Base-by-base conservation (phyloP, 129 eudicot species). In the Erigeron canadensis region DNA sequence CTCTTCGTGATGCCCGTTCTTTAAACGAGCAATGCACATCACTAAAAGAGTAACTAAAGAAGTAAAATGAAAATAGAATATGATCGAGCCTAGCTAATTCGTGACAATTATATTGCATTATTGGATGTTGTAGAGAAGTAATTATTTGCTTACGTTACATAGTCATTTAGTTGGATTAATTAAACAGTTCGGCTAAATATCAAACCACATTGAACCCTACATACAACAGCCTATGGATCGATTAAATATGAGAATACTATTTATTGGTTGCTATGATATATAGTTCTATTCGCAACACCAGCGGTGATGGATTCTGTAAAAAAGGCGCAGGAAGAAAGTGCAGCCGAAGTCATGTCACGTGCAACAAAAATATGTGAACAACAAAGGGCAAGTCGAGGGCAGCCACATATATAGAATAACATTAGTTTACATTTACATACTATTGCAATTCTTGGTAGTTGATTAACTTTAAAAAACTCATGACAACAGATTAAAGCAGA, bases 251-350 rank as follows among this genome's bases (percentile, higher is more conserved):
- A 28, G 1, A 28, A 28, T 28, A 28, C 34, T 28, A 28, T 28
- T 28, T 28, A 28, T 28, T 28, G 34, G 2, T 9, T 1, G 18
- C 10, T 65, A 10, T 17, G 69, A 63, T 19, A n/a, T n/a, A n/a
- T n/a, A 81, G 89, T 80, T 44, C 67, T 82, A 61, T 80, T 77
- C 28, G 79, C 89, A 34, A 82, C 89, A 21, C 85, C 85, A 0
- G 51, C 67, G 7, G 86, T 82, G 71, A 67, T 83, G 56, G 90
- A 88, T 11, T 67, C 81, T 0, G 77, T 82, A 44, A 82, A 71
- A 59, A 83, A 88, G 53, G 90, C 84, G 15, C 90, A 82, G 57
- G 82, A 75, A 18, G 22, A 80, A 42, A 77, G 61, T 42, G 78
- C 88, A 45, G 59, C 79, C 2, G 19, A 59, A 43, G 77, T 88